Base-by-base conservation (phyloP, 192 early-diverging fungal genomes). In the Coemansia sp. region DNA sequence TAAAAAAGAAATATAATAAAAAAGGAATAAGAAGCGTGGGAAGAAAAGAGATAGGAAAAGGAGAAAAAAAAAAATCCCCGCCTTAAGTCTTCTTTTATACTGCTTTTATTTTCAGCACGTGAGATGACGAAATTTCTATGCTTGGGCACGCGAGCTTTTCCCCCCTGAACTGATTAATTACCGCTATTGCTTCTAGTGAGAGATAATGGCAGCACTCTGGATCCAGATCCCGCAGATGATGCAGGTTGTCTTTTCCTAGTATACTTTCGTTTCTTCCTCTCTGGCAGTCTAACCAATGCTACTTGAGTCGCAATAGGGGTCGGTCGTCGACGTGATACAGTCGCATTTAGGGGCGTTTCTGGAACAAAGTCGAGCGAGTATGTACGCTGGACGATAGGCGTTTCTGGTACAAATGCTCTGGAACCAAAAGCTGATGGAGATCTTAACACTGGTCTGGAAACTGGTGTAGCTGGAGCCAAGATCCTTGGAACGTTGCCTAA, bases 401-500 rank as follows among this genome's bases (percentile, higher is more conserved):
- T 61, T 10, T 61, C 59, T 10, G 59, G 59, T n/a, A 61, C 38
- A 61, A 61, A 61, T 1, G 19, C 21, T 9, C 50, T 52, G 55
- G 30, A n/a, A 35, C 55, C 30, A 8, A 55, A 8, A 35, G 55
- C 55, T n/a, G 55, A 58, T 32, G 28, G 5, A 30, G 16, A 58
- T 33, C 30, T 13, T 17, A 58, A 7, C 6, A 17, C 14, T 16
- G 16, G 55, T 16, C 16, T 30, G 4, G 30, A 13, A 14, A 16
- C 32, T 33, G 55, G 55, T 13, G 55, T 58, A n/a, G 55, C 55
- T 4, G 55, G 55, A n/a, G 55, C 55, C 28, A 58, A 32, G 55
- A 58, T 32, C 32, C 6, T 16, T 13, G 55, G 55, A 30, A 58
- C 55, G 16, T 14, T 14, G 16, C 30, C 55, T 32, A 58, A 17